Base-by-base conservation (phyloP, 805 yeast species). In the Metschnikowia bowlesiae region DNA sequence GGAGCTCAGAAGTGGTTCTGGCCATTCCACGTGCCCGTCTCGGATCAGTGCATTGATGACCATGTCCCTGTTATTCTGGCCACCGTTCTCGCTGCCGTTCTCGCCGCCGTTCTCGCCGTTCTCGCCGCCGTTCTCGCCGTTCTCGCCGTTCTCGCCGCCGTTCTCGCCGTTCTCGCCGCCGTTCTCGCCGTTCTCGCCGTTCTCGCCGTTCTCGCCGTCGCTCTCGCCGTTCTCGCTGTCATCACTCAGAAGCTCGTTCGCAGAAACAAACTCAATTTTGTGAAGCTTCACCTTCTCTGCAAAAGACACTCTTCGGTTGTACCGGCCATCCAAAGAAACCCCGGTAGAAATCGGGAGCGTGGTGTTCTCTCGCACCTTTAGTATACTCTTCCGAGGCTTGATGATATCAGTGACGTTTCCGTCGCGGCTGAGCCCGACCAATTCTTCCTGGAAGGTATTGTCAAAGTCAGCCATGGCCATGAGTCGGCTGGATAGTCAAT, bases 261-360 rank as follows among this genome's bases (percentile, higher is more conserved):
- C 31, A 8, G 67, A 70, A 41, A 68, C 66, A 52, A 65, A 63
- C 52, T 68, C 82, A 56, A 76, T 74, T 59, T 82, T 79, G 59
- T 83, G 87, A 38, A 84, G 70, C 3, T 86, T 83, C 0, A 83
- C 88, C 56, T 83, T 87, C 1, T 87, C 87, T 0, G 91, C 91
- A 71, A 87, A 87, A 4, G 89, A 83, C 5, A 87, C 92, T 28
- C 92, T 67, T 50, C 92, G 44, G 45, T 53, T 67, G 35, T 67
- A 31, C 30, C 36, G 18, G 14, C 36, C 36, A 14, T 44, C 33
- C 33, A 36, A 28, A 8, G 46, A 44, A 9, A 18, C 11, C 8
- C 40, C 36, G 18, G 22, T 26, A 26, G 50, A 30, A 30, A 54
- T 45, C 11, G 58, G 55, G 41, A 53, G 35, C 3, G 56, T 56